Base-by-base conservation (phyloP, 2,329 filamentous ascomycete genomes). In the Aspergillus japonicus region DNA sequence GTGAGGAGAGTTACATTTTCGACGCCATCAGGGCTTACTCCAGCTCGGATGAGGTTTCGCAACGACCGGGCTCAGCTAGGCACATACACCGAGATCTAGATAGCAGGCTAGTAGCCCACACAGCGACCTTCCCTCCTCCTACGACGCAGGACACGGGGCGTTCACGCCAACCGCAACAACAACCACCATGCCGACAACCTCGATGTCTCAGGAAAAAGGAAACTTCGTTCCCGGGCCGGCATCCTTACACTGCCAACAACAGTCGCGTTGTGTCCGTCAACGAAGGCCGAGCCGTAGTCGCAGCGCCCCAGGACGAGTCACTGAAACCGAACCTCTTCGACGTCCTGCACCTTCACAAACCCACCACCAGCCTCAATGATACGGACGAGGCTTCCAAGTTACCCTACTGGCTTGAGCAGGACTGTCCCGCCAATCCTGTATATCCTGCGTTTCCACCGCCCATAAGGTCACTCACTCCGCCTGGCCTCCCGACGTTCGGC, bases 401-500 rank as follows among this genome's bases (percentile, higher is more conserved):
- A 26, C 62, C 65, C 6, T 61, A 59, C 48, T 73, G 68, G 71
- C 65, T 69, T 7, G 60, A 64, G 29, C 19, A 66, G 16, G 51
- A 58, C 23, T 71, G 70, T 16, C 73, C 73, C n/a, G 68, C 69
- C 23, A 68, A 66, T 35, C 71, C 72, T 29, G 59, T 66, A 35
- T 64, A 72, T 24, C 78, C 78, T 31, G 64, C 59, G 53, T 73
- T 70, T 58, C 71, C 75, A 56, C 77, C 78, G 31, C 77, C 77
- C 12, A 58, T 66, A 31, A 69, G 78, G 60, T 62, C 67, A 19
- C 73, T 74, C 3, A 81, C 79, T 3, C 78, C 79, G 21, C 76
- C 77, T 1, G 78, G 79, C 0, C 65, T 81, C 44, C 78, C 78
- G 5, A 75, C 76, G 2, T 80, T 80, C 60, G 76, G 77, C 24